phyloP scores from a whole-genome alignment of 2,329 filamentous ascomycete genomes.

The Penicillium sclerotiorum region DNA sequence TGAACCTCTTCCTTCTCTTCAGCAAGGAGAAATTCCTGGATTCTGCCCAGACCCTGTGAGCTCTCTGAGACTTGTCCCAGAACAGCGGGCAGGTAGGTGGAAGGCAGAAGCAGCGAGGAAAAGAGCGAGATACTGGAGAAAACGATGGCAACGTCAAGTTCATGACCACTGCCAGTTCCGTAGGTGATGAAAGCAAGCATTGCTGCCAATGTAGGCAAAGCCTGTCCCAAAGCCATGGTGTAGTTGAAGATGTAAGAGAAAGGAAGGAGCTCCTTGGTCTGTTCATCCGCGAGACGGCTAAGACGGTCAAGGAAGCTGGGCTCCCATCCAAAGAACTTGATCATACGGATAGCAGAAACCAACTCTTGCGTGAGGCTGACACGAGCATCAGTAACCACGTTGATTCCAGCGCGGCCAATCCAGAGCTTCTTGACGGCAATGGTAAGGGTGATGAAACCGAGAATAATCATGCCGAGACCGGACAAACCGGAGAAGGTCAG shows the following conservation, averaged over 20 bases:
- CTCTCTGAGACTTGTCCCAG: background rate
- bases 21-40: background rate
- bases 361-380: slow-evolving; percentile 1
- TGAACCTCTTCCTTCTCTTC: background rate
- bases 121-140: slow-evolving; percentile 1
- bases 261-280: background rate
- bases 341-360: background rate
- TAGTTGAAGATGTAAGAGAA: background rate
- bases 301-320: slow-evolving; percentile 1
- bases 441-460: background rate
- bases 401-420: background rate
- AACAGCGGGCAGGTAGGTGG: background rate
- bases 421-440: background rate
- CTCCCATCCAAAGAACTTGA: slow-evolving; percentile 3
- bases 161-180: background rate
- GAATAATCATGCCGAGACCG: background rate
- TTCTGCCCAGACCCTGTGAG: background rate
- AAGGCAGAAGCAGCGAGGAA: background rate
- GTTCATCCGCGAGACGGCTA: background rate
- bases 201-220: background rate
- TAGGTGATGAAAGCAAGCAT: slow-evolving; percentile 3
- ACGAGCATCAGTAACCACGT: background rate
- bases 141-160: background rate
- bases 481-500: background rate
- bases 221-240: background rate